phyloP scores from a whole-genome alignment of 2,329 filamentous ascomycete species.

The Aspergillus clavatus region DNA sequence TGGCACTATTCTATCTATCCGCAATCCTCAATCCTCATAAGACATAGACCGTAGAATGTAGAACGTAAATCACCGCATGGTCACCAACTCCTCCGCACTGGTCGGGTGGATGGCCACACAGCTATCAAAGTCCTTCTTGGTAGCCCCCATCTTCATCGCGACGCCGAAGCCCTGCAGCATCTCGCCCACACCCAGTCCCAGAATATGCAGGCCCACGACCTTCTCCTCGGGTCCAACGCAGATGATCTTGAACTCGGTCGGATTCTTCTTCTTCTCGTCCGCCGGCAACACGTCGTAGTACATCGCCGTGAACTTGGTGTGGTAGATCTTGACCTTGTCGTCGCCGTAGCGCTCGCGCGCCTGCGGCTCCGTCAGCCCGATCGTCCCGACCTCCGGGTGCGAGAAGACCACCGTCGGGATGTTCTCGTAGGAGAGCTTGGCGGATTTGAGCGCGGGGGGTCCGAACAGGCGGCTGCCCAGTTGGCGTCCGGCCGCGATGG shows the following conservation, averaged over 20 bases:
- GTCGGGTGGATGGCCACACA: slow-evolving; percentile 74
- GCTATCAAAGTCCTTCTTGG: slow-evolving; percentile 70
- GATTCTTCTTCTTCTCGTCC: slow-evolving; percentile 47
- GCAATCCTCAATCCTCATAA: too few relatives aligned
- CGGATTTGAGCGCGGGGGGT: slow-evolving; percentile 39
- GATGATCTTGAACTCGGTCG: slow-evolving; percentile 49
- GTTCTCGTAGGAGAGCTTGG: slow-evolving; percentile 47
- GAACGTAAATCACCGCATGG: slow-evolving; percentile 33
- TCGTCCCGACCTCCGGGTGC: slow-evolving; percentile 47
- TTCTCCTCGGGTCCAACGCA: slow-evolving; percentile 47
- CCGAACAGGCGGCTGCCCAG: slow-evolving; percentile 49
- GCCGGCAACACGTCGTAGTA: slow-evolving; percentile 44
- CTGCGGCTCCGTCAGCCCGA: slow-evolving; percentile 48
- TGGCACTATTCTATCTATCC: too few relatives aligned
- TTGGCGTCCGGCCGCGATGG: slow-evolving; percentile 49
- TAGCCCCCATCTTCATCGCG: slow-evolving; percentile 74
- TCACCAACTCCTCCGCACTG: slow-evolving; percentile 68
- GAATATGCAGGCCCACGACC: slow-evolving; percentile 48
- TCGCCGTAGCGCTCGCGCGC: slow-evolving; percentile 46
- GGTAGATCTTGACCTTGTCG: slow-evolving; percentile 48
- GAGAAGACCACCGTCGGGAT: slow-evolving; percentile 52
- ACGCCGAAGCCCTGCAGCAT: slow-evolving; percentile 74
- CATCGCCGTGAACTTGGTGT: slow-evolving; percentile 48
- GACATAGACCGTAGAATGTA: too few relatives aligned
- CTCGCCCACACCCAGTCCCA: slow-evolving; percentile 50